Evolutionary conservation across 805 yeast species (phyloP), one percentile per base, ranked within the genome.

Genomic region (Candida ortonii): DNA sequence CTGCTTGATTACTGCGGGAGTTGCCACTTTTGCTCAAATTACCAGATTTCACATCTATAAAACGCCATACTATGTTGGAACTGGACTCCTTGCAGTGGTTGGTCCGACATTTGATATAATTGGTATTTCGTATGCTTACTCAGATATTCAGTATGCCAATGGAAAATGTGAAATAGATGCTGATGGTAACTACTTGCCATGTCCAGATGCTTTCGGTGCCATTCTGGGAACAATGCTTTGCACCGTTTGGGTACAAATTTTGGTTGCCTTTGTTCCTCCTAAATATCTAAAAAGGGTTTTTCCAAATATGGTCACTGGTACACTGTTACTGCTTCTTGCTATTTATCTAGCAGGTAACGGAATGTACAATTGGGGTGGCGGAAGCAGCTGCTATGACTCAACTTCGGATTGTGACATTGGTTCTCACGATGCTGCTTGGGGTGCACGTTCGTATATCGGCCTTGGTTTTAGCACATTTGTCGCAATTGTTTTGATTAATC

Each of bases 271-370:
- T 53, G 58, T 78, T 35, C 94, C 95, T 2, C 76, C 90, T 3
- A 66, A 62, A 29, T 47, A 64, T 8, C 65, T 84, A 36, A 81
- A 80, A 52, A 75, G 67, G 39, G 49, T 81, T 18, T 84, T 84
- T 62, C 94, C 94, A 6, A 84, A 85, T 15, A 68, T 83, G 41
- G 94, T 85, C 38, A 84, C 90, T 14, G 94, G 94, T 27, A 89
- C 93, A 4, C 87, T 85, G 20, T 87, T 84, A n/a, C 58, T 84
- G 32, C 65, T 85, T 22, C 82, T 84, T 50, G 94, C 93, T 36
- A 68, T 77, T 20, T 63, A 67, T 26, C 69, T 84, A 49, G 67
- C 83, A 35, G 68, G 68, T 43, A 57, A 80, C 19, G 94, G 90
- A 6, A 76, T 84, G 62, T 52, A 73, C 47, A 82, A 83, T 56